Base-by-base conservation (phyloP, 1,139 yeast species). In the Geotrichum bryndzae region DNA sequence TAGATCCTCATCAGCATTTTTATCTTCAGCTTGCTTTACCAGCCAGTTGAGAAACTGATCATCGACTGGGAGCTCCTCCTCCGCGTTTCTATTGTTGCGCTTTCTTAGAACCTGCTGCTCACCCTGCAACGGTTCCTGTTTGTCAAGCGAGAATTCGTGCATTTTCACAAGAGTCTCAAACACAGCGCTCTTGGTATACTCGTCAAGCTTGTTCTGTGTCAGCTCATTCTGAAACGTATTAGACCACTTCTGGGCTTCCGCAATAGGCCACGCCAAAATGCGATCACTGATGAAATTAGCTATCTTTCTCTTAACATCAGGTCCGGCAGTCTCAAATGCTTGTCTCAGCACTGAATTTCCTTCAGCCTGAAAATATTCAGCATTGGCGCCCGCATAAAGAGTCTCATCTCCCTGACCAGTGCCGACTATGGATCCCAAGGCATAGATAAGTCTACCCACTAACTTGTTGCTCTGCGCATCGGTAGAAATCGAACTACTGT, bases 31-130 rank as follows among this genome's bases (percentile, higher is more conserved):
- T 67, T 86, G 83, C 54, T 74, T 70, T 15, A 13, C 15, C 56
- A 90, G 74, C 96, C 96, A 90, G 48, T 80, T 74, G 59, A 89
- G 67, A 67, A 89, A 73, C 1, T 64, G 62, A 51, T 68, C 69
- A 25, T 64, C 61, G 1, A 71, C 69, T 1, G 68, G 66, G 25
- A 72, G 63, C 55, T 55, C 58, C 50, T 61, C 63, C 23, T 59
- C 59, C 7, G 52, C 23, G 6, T 31, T 54, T 2, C 50, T 23
- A 22, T 61, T 60, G 48, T 54, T 50, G 22, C 58, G 52, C 29
- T 56, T 58, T 45, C 59, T 55, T 48, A 60, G 48, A 41, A 50
- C 55, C 22, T 53, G 57, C 23, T 56, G 60, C 27, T 55, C 58
- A 11, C 29, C 38, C 1, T 15, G 18, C 15, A 31, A 4, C 18